phyloP scores from a whole-genome alignment of 805 yeast species.

The Candida tammaniensis region DNA sequence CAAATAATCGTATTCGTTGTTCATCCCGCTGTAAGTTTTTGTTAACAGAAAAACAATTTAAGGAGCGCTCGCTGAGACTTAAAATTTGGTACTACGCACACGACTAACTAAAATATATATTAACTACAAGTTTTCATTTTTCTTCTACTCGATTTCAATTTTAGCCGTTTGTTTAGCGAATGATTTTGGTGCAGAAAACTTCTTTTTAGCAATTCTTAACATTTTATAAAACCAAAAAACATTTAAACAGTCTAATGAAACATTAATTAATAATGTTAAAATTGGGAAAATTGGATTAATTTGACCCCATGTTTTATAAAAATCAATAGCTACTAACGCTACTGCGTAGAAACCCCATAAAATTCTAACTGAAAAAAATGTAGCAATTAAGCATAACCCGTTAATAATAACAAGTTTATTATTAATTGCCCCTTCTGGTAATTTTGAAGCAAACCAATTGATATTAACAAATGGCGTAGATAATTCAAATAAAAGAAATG shows the following conservation, averaged over 20 bases:
- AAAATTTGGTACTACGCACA: too few species aligned
- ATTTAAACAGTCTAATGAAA: conserved; percentile 65
- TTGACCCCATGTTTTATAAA: conserved; percentile 42
- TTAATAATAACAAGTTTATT: conserved; percentile 55
- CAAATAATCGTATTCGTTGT: conserved; percentile 95
- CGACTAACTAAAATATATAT: too few species aligned
- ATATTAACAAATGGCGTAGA: conserved; percentile 93
- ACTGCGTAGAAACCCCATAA: conserved; percentile 86
- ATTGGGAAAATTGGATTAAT: conserved; percentile 48
- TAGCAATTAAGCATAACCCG: conserved; percentile 64
- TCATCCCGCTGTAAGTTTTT: conserved; percentile 52
- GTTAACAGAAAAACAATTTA: too few species aligned
- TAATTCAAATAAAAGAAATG: conserved; percentile 79
- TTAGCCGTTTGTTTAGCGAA: conserved; percentile 18
- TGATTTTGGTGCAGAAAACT: conserved; percentile 21
- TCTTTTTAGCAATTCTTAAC: conserved; percentile 68
- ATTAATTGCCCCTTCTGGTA: conserved; percentile 67
- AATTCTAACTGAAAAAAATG: conserved; percentile 77
- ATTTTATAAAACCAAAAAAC: conserved; percentile 86
- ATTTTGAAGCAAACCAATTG: conserved; percentile 84
- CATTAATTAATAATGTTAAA: conserved; percentile 54
- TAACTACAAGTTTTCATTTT: too few species aligned
- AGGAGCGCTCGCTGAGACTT: too few species aligned
- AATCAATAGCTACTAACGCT: conserved; percentile 43
- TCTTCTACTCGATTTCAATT: too few species aligned